phyloP scores from a whole-genome alignment of 2,329 filamentous ascomycete species.

The Trichoderma sp. region DNA sequence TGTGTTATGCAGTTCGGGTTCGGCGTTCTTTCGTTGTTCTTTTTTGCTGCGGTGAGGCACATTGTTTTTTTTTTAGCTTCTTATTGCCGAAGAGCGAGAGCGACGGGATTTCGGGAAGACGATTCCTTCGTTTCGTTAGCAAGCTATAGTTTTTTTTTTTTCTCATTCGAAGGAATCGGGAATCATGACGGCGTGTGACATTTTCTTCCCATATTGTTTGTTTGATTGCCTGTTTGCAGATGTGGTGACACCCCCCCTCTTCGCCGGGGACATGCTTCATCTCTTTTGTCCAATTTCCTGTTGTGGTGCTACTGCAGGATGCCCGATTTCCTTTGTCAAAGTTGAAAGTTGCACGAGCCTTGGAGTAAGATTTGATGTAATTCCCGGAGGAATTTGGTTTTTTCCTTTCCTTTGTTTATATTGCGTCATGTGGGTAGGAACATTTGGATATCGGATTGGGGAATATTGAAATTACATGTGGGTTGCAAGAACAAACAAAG shows the following conservation, averaged over 20 bases:
- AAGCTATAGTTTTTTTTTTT: neutral
- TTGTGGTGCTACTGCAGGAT: neutral
- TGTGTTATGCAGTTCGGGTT: neutral
- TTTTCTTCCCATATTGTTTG: neutral
- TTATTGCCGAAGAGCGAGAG: neutral
- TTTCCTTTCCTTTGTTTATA: neutral
- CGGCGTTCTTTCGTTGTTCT: neutral
- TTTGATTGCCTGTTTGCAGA: neutral
- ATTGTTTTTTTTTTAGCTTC: neutral
- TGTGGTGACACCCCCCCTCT: neutral
- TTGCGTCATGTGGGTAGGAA: neutral
- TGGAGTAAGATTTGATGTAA: neutral
- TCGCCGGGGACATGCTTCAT: neutral
- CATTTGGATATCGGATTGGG: neutral
- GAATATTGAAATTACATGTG: neutral
- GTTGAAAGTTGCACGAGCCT: neutral
- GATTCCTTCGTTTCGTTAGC: neutral
- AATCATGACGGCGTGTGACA: neutral
- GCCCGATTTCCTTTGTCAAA: neutral
- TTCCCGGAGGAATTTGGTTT: neutral
- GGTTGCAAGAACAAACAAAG: neutral
- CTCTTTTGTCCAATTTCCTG: neutral
- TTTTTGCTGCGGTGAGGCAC: neutral
- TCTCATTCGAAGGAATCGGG: neutral
- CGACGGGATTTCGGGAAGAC: neutral